A percentile compares a stretch with the other conserved stretches of the same genome.
These are phyloP conservation scores for Claviceps fusiformis DNA, from an alignment of 2,329 filamentous ascomycete genomes.

Conservation along the genomic window DNA sequence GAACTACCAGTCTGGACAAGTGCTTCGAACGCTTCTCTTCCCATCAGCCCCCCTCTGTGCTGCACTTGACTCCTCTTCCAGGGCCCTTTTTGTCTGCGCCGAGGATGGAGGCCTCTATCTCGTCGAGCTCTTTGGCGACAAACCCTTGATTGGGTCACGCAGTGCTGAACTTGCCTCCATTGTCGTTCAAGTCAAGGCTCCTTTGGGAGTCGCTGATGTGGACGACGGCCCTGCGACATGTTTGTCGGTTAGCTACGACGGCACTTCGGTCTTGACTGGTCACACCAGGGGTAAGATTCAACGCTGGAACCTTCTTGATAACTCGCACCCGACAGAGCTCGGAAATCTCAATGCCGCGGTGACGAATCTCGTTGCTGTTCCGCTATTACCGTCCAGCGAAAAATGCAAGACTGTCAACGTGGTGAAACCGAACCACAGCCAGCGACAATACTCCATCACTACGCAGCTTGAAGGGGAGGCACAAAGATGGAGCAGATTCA, in stretches of 20 bases:
- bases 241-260: constrained; percentile 67
- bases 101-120: constrained; percentile 70
- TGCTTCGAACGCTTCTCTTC: constrained; percentile 71
- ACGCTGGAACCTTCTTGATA: constrained; percentile 65
- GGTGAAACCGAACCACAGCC: constrained; percentile 66
- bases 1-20: constrained; percentile 72
- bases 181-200: constrained; percentile 39
- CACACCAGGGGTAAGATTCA: constrained; percentile 68
- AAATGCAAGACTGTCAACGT: constrained; percentile 44
- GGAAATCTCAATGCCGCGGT: constrained; percentile 67
- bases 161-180: constrained; percentile 41
- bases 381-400: constrained; percentile 34
- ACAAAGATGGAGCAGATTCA: constrained; percentile 27
- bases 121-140: constrained; percentile 54
- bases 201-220: constrained; percentile 43
- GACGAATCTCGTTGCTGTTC: constrained; percentile 65
- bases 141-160: constrained; percentile 39
- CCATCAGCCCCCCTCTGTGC: constrained; percentile 59
- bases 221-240: constrained; percentile 54
- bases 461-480: constrained; percentile 43
- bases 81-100: constrained; percentile 69
- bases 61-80: constrained; percentile 66
- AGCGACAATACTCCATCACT: constrained; percentile 51
- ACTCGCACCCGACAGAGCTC: constrained; percentile 52
- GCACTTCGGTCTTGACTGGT: constrained; percentile 65